Evolutionary conservation across 106 monocot genomes (phyloP), one percentile per base, ranked within the genome.

Genomic region (Ottelia alismoides): DNA sequence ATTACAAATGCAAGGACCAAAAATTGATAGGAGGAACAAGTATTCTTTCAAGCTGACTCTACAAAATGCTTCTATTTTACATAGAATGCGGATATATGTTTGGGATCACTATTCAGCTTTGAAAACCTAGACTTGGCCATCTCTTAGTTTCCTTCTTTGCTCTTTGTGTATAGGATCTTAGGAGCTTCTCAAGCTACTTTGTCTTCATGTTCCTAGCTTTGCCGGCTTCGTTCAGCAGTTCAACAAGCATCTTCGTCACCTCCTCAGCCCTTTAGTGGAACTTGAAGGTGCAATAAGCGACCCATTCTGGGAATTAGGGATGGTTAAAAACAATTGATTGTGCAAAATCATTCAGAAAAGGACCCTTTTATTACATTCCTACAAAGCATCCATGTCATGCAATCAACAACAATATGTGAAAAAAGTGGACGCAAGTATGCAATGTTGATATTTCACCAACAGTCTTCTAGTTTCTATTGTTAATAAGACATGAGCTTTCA

Each of bases 141-240:
- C 53, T 53, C 60, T 43, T 61, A 44, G 44, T 55, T 20, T 70
- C 70, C 55, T 70, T 70, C 47, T 70, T 70, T 30, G 61, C 19
- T 35, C 22, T 61, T n/a, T 55, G 52, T 9, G 70, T 30, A 53
- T 70, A 61, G 3, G 52, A 28, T 23, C 31, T 62, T 12, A 70
- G 35, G 20, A 70, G 70, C 22, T 70, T 70, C 20, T 70, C 61
- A 22, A 70, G 54, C 1, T 61, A 70, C 22, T 70, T 70, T 19
- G 61, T 25, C 11, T 61, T 52, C 54, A 61, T 70, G 54, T 55
- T 70, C 27, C 61, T 61, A 40, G 46, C 12, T 55, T 31, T 61
- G 45, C 70, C 70, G 24, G 62, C 70, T 55, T 70, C 70, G 19
- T 70, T 70, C 47, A 70, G 43, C 18, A 70, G 70, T 55, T 70